Conservation (phyloP, 208 protist species). For the Porcisia hertigi region DNA sequence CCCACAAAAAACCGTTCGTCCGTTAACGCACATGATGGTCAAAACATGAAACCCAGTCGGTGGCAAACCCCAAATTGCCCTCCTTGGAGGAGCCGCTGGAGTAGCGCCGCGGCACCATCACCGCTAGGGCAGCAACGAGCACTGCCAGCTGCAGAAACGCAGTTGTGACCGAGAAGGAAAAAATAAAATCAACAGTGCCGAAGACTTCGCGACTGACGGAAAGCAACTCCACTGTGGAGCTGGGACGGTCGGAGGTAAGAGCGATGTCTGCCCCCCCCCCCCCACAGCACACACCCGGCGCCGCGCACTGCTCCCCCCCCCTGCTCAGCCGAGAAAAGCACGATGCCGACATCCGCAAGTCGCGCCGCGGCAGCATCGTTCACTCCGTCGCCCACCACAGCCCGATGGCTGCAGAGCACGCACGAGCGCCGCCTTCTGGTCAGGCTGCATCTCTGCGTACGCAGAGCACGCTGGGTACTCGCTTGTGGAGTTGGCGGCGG, state of each 20-base stretch:
- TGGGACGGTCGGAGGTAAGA: constrained; percentile 9
- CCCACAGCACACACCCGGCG: not conserved
- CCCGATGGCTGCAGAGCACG: constrained; percentile 72
- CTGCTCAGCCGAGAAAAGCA: constrained; percentile 50
- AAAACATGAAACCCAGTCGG: constrained; percentile 4
- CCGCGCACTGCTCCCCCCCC: not conserved
- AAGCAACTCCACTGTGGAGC: constrained; percentile 5
- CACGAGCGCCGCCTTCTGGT: constrained; percentile 60
- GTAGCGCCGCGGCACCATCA: constrained; percentile 6
- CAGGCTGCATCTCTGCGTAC: constrained; percentile 90
- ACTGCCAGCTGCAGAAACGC: constrained; percentile 17
- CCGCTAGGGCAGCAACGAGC: constrained; percentile 11
- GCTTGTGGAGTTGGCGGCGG: constrained; percentile 19
- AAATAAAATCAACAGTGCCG: constrained; percentile 15
- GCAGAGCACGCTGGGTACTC: constrained; percentile 36
- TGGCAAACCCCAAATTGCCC: not conserved
- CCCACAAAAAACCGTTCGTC: not conserved
- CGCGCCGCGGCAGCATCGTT: constrained; percentile 95
- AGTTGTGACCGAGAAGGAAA: constrained; percentile 4
- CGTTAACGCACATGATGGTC: not conserved
- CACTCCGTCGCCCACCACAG: constrained; percentile 96
- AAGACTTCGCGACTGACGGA: constrained; percentile 16
- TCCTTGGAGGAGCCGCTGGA: not conserved
- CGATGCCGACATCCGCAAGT: constrained; percentile 93
- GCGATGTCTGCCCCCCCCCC: constrained; percentile 21